Percentiles rank a stretch among this genome's conserved stretches.
Conservation (phyloP, 2,329 filamentous ascomycete genomes). For the Fusarium mexicanum region DNA sequence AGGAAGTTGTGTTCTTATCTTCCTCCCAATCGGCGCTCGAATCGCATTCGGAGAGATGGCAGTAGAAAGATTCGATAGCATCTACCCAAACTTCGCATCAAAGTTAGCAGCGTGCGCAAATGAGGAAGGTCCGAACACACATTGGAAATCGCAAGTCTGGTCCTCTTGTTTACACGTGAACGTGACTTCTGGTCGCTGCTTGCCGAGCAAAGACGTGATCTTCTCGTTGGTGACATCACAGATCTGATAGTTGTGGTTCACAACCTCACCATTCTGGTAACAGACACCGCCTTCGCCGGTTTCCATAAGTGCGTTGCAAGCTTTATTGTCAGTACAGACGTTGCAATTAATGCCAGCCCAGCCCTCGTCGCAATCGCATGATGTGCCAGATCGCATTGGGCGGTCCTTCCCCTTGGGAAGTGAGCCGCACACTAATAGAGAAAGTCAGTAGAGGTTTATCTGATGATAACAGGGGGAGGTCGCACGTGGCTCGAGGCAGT, state of each 20-base stretch:
- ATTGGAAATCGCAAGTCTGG: constrained; percentile 92
- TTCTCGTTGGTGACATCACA: constrained; percentile 97
- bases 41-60: constrained; percentile 82
- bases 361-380: constrained; percentile 88
- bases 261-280: constrained; percentile 88
- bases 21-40: constrained; percentile 76
- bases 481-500: constrained; percentile 84
- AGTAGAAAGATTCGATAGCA: constrained; percentile 94
- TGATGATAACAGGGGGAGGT: neutral
- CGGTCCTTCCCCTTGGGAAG: constrained; percentile 83
- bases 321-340: constrained; percentile 84
- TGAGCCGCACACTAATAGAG: constrained; percentile 79
- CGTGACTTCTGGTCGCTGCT: constrained; percentile 89
- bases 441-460: constrained; percentile 10
- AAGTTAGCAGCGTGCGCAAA: neutral
- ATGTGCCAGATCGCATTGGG: constrained; percentile 73
- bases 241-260: constrained; percentile 96
- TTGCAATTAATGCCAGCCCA: constrained; percentile 99
- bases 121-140: constrained; percentile 57
- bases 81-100: constrained; percentile 86
- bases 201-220: constrained; percentile 86
- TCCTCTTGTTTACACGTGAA: constrained; percentile 86
- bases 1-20: constrained; percentile 81
- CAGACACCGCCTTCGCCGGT: constrained; percentile 84
- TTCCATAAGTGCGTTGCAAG: constrained; percentile 89